phyloP scores from a whole-genome alignment of 106 monocot species.

The Phalaenopsis aphrodite region DNA sequence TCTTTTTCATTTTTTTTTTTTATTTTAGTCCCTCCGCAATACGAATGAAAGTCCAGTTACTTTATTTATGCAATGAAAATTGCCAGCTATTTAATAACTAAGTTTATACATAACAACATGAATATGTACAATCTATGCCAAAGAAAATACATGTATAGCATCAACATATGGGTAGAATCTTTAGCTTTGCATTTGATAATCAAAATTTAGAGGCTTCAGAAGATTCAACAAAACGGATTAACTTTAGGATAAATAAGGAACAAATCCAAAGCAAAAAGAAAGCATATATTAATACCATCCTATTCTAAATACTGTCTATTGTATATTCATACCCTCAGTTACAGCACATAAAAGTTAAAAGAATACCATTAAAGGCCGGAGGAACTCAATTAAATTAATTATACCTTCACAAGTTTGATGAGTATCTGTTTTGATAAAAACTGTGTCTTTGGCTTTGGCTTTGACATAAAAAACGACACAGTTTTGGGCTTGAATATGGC shows the following conservation, averaged over 20 bases:
- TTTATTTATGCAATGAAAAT: too few species aligned
- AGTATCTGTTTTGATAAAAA: slow-evolving; percentile 12
- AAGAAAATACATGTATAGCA: slow-evolving; percentile 79
- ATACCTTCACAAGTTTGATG: slow-evolving; percentile 78
- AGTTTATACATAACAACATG: too few species aligned
- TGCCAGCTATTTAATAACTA: too few species aligned
- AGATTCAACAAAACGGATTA: background rate
- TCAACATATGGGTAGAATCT: slow-evolving; percentile 38
- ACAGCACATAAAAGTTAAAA: background rate
- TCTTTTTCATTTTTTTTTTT: too few species aligned
- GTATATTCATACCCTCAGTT: slow-evolving; percentile 4
- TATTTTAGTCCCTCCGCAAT: too few species aligned
- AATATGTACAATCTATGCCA: slow-evolving; percentile 31
- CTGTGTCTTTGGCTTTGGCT: too few species aligned
- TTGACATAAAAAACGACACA: too few species aligned
- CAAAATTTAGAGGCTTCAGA: slow-evolving; percentile 21
- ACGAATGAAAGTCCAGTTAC: too few species aligned
- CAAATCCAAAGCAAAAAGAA: background rate
- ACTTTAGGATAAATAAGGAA: background rate
- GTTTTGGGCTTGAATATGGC: too few species aligned
- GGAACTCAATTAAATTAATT: background rate
- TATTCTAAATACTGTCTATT: slow-evolving; percentile 91
- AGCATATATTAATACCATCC: slow-evolving; percentile 58
- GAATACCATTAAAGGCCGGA: background rate
- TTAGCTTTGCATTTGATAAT: slow-evolving; percentile 86